Conservation (phyloP, 163 green algal species). For the Chlamydomonas reinhardtii region DNA sequence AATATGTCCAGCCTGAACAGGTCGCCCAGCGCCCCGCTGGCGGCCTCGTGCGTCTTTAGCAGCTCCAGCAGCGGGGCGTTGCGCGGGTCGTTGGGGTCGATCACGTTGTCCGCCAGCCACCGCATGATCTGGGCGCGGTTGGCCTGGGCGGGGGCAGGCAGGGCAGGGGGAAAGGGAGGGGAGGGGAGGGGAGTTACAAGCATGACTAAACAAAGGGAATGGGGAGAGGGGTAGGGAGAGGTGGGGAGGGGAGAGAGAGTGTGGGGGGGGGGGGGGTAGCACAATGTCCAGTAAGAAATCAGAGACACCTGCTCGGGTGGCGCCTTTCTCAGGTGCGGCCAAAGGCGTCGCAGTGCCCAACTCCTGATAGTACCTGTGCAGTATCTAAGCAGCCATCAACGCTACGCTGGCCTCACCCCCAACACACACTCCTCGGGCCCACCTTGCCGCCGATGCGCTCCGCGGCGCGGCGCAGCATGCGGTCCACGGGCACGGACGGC, state of each 20-base stretch:
- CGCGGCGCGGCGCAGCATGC: conserved; percentile 58
- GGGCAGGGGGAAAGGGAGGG: neutral
- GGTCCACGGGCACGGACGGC: conserved; percentile 60
- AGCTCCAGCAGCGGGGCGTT: conserved; percentile 74
- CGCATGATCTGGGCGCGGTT: conserved; percentile 55
- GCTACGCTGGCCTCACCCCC: too few relatives aligned
- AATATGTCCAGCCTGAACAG: conserved; percentile 63
- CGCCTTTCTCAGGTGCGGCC: too few relatives aligned
- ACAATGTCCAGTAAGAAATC: too few relatives aligned
- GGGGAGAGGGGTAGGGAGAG: too few relatives aligned
- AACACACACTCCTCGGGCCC: too few relatives aligned
- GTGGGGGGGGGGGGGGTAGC: too few relatives aligned
- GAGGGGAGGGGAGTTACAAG: neutral
- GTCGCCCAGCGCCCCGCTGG: conserved; percentile 30
- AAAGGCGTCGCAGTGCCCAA: too few relatives aligned
- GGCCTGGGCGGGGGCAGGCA: conserved; percentile 29
- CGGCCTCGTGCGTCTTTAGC: conserved; percentile 64
- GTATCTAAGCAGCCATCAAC: too few relatives aligned
- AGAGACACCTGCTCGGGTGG: too few relatives aligned
- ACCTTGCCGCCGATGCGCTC: conserved; percentile 62
- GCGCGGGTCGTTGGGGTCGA: conserved; percentile 75
- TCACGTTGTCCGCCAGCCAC: conserved; percentile 61
- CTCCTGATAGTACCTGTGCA: too few relatives aligned
- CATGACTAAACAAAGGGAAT: too few relatives aligned
- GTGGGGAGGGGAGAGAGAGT: too few relatives aligned